Evolutionary conservation across 1,284 basidiomycete species (phyloP).

Genomic region (Athelia psychrophila): DNA sequence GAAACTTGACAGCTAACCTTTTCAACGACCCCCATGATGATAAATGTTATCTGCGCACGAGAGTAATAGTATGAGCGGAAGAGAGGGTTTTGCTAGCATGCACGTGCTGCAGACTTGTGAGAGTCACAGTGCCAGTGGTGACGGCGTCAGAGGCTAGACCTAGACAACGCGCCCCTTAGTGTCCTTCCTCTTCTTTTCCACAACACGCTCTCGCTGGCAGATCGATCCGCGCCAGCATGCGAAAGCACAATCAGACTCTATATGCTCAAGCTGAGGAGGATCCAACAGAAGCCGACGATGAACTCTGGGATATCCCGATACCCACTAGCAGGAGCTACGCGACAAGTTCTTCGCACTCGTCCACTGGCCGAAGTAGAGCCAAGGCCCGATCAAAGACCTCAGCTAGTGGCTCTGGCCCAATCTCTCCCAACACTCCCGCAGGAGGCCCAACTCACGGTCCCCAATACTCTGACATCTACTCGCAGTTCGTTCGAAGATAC

Average conservation of each 20-base stretch:
- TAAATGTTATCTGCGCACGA: conserved; percentile 5
- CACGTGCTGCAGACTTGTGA: no score
- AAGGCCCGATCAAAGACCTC: conserved; percentile 17
- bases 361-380: conserved; percentile 28
- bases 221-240: conserved; percentile 17
- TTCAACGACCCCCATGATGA: conserved; percentile 84
- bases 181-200: no score
- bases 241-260: conserved; percentile 61
- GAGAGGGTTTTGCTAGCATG: no score
- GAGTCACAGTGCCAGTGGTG: no score
- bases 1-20: conserved; percentile 51
- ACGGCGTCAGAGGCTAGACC: no score
- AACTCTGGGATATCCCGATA: conserved; percentile 39
- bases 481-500: conserved; percentile 74
- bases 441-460: conserved; percentile 22
- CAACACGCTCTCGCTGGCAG: neutral
- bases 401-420: conserved; percentile 18
- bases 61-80: no score
- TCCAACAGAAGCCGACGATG: conserved; percentile 40
- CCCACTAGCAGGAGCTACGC: conserved; percentile 15
- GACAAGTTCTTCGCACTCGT: conserved; percentile 15
- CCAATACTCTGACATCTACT: conserved; percentile 68
- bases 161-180: no score
- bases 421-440: neutral
- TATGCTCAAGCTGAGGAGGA: conserved; percentile 64